Percentiles rank a stretch among this genome's conserved stretches.
phyloP scores from a whole-genome alignment of 2,329 filamentous ascomycete species.

The Penicillium sp. region DNA sequence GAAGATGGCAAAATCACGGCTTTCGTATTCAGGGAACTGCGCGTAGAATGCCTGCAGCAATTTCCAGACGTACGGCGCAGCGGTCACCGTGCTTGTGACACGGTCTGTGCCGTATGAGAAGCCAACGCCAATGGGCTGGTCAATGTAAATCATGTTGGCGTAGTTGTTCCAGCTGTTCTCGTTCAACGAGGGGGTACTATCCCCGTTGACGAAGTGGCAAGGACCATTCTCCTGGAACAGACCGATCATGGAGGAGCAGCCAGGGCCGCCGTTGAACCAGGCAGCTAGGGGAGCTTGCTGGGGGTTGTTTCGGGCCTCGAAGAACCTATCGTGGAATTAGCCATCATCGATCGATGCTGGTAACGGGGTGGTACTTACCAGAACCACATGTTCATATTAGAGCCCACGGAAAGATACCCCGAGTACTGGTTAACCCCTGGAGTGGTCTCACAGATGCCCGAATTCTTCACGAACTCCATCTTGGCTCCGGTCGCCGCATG shows the following conservation, averaged over 20 bases:
- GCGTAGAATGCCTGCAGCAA: constrained; percentile 54
- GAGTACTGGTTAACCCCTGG: constrained; percentile 54
- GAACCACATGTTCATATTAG: constrained; percentile 49
- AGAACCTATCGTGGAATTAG: constrained; percentile 33
- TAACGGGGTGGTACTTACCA: constrained; percentile 26
- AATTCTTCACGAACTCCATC: constrained; percentile 54
- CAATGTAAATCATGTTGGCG: constrained; percentile 6
- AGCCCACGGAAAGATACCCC: constrained; percentile 54
- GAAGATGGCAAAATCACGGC: constrained; percentile 38
- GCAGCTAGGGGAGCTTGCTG: constrained; percentile 53
- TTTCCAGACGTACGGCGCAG: constrained; percentile 57
- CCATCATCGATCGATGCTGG: neutral
- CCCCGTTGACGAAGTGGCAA: constrained; percentile 27
- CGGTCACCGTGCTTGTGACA: constrained; percentile 48
- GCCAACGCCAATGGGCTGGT: constrained; percentile 26
- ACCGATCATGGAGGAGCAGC: constrained; percentile 55
- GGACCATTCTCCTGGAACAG: constrained; percentile 55
- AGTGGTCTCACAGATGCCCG: constrained; percentile 55
- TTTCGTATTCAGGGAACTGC: constrained; percentile 43
- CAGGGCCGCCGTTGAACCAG: constrained; percentile 58
- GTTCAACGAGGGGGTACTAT: constrained; percentile 20
- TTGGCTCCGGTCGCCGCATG: constrained; percentile 50
- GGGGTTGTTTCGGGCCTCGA: constrained; percentile 46
- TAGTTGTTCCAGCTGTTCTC: constrained; percentile 23
- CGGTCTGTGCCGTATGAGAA: constrained; percentile 33